Evolutionary conservation across 2,329 filamentous ascomycete species (phyloP).

Genomic region (Cadophora sp.): DNA sequence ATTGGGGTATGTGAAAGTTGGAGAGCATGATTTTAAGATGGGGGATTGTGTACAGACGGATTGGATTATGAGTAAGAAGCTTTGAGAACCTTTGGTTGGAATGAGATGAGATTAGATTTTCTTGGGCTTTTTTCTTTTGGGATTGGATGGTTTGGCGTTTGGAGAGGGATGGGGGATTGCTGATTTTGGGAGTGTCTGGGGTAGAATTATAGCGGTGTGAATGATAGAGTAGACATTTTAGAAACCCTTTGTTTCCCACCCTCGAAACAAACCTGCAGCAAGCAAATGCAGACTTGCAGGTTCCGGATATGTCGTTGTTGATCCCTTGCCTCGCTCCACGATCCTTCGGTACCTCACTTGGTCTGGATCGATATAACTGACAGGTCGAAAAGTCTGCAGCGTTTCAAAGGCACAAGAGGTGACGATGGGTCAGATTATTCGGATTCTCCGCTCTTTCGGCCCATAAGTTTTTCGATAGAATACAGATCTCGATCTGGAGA

Average conservation of each 20-base stretch:
- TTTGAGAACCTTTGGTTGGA: conserved; percentile 31
- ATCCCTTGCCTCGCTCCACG: neutral
- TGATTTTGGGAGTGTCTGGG: neutral
- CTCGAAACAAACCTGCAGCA: neutral
- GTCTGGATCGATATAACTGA: neutral
- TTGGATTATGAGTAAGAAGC: conserved; percentile 49
- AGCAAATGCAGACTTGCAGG: neutral
- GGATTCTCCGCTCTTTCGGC: neutral
- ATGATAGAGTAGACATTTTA: neutral
- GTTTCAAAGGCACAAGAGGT: neutral
- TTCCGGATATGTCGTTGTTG: neutral
- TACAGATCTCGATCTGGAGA: neutral
- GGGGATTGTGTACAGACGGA: conserved; percentile 53
- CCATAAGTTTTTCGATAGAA: neutral
- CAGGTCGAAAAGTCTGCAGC: neutral
- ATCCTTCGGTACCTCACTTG: no score
- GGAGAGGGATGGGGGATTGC: neutral
- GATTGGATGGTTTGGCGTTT: conserved; percentile 1
- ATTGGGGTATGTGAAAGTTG: conserved; percentile 50
- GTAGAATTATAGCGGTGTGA: neutral
- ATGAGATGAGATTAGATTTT: neutral
- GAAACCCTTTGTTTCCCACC: no score
- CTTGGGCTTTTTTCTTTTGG: neutral
- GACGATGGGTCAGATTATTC: neutral
- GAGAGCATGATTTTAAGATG: conserved; percentile 51